Conservation (phyloP, 345 rosid species). For the Theobroma cacao region DNA sequence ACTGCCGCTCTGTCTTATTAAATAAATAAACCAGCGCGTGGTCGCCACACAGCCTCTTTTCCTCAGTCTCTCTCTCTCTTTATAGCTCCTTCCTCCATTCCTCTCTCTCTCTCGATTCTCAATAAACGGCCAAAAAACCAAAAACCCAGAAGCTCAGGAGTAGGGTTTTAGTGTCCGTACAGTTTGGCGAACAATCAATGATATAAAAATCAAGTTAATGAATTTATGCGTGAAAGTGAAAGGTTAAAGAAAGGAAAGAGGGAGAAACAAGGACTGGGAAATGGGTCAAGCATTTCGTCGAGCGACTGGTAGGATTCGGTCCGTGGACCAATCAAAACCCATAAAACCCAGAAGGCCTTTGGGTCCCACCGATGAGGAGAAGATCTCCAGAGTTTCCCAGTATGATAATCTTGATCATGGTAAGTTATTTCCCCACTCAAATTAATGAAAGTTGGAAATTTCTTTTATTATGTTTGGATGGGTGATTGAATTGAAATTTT, state of each 20-base stretch:
- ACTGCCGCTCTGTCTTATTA: neutral
- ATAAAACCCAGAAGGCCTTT: constrained; percentile 32
- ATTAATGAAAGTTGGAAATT: neutral
- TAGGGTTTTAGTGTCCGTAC: neutral
- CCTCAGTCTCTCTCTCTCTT: neutral
- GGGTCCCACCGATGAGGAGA: constrained; percentile 26
- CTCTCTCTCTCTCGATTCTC: constrained; percentile 4
- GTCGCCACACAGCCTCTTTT: neutral
- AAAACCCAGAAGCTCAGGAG: neutral
- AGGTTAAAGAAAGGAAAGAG: neutral
- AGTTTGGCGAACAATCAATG: neutral
- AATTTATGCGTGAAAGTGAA: neutral
- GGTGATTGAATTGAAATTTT: neutral
- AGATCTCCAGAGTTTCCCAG: constrained; percentile 26
- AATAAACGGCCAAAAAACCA: neutral
- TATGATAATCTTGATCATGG: constrained; percentile 31
- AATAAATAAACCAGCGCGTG: neutral
- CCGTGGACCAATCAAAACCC: constrained; percentile 41
- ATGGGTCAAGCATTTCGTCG: constrained; percentile 99
- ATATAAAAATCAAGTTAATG: neutral
- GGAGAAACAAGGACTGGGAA: neutral
- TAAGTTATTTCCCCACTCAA: constrained; percentile 13
- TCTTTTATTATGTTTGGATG: neutral
- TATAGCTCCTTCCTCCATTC: too few relatives aligned
- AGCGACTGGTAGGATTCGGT: constrained; percentile 71